phyloP scores from a whole-genome alignment of 2,329 filamentous ascomycete genomes.

The Dactylellina leptospora region DNA sequence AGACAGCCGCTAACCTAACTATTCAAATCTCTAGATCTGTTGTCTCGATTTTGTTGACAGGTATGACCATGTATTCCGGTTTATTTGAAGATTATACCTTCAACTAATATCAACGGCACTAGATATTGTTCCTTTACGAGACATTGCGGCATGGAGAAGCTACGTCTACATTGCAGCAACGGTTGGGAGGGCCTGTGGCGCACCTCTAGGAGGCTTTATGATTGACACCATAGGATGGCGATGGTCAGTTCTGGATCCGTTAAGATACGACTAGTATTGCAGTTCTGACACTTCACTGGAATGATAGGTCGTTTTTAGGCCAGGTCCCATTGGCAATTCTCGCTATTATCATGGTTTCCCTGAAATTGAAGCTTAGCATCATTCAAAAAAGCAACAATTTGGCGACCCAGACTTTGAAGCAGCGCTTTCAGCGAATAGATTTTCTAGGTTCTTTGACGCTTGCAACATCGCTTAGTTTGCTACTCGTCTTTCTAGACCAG shows the following conservation, averaged over 20 bases:
- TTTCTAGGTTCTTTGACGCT: slow-evolving; percentile 39
- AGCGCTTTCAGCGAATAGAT: slow-evolving; percentile 46
- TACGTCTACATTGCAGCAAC: slow-evolving; percentile 67
- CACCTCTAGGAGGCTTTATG: slow-evolving; percentile 69
- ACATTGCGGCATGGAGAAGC: slow-evolving; percentile 67
- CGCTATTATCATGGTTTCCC: slow-evolving; percentile 71
- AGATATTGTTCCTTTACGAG: slow-evolving; percentile 60
- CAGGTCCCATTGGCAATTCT: slow-evolving; percentile 75
- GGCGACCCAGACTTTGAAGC: slow-evolving; percentile 2
- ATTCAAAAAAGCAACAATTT: slow-evolving; percentile 2
- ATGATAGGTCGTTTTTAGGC: slow-evolving; percentile 72
- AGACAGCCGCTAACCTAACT: not conserved
- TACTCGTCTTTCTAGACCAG: slow-evolving; percentile 40
- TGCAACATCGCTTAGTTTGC: slow-evolving; percentile 26
- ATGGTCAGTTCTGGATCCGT: slow-evolving; percentile 62
- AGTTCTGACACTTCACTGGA: slow-evolving; percentile 25
- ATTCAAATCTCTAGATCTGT: slow-evolving; percentile 56
- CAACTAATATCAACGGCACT: not conserved
- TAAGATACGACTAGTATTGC: not conserved
- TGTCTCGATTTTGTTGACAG: slow-evolving; percentile 66
- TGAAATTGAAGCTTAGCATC: slow-evolving; percentile 58
- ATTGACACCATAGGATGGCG: slow-evolving; percentile 73
- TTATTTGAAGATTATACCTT: too few species aligned
- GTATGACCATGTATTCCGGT: slow-evolving; percentile 57
- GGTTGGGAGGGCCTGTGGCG: slow-evolving; percentile 65